Conservation (phyloP, 2,329 filamentous ascomycete species). For the Lachnellula hyalina region DNA sequence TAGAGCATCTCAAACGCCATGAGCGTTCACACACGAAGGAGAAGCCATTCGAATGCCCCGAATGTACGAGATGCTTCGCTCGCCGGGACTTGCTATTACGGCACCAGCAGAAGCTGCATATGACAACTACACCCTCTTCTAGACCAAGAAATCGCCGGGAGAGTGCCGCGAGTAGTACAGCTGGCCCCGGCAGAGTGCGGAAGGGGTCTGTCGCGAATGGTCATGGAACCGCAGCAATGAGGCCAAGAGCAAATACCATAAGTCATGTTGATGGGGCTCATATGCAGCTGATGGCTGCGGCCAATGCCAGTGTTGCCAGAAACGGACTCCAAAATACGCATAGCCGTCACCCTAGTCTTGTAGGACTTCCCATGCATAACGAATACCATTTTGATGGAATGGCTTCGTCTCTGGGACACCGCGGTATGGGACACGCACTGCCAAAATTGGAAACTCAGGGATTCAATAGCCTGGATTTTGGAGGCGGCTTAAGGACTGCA, state of each 20-base stretch:
- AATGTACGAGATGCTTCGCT: constrained; percentile 92
- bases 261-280: constrained; percentile 80
- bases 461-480: constrained; percentile 59
- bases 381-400: constrained; percentile 66
- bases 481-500: constrained; percentile 71
- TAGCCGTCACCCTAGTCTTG: constrained; percentile 70
- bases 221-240: constrained; percentile 55
- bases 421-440: constrained; percentile 62
- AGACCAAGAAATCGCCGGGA: constrained; percentile 84
- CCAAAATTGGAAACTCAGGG: constrained; percentile 78
- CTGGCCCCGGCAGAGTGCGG: constrained; percentile 67
- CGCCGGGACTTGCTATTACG: constrained; percentile 84
- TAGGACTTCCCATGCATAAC: constrained; percentile 58
- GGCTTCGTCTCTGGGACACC: constrained; percentile 61
- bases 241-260: constrained; percentile 92
- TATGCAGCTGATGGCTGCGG: constrained; percentile 65
- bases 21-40: constrained; percentile 96
- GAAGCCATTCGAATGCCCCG: constrained; percentile 96
- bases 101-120: constrained; percentile 97
- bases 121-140: constrained; percentile 82
- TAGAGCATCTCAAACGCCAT: constrained; percentile 96
- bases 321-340: constrained; percentile 47
- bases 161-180: constrained; percentile 70
- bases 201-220: constrained; percentile 81
- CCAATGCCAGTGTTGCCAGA: constrained; percentile 45